A percentile compares a stretch with the other conserved stretches of the same genome.
phyloP scores from a whole-genome alignment of 1,139 yeast genomes.

The Hansenula sp. region DNA sequence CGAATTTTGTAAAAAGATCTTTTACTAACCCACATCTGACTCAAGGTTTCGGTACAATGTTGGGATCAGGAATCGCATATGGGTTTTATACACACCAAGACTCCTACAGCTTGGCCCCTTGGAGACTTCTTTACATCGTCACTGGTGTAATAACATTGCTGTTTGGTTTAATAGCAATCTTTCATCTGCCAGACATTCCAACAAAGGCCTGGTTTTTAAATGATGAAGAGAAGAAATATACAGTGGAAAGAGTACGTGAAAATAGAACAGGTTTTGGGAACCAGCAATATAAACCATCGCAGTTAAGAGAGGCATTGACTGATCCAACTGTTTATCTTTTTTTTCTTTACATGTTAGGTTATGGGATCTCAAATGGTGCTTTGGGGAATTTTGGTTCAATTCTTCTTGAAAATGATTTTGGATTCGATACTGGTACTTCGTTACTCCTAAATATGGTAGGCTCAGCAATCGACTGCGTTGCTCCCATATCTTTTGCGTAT shows the following conservation, averaged over 20 bases:
- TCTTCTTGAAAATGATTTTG: constrained; percentile 31
- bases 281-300: constrained; percentile 47
- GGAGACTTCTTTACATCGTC: constrained; percentile 48
- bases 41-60: constrained; percentile 25
- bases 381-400: constrained; percentile 26
- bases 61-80: constrained; percentile 54
- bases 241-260: constrained; percentile 46
- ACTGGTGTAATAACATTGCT: constrained; percentile 46
- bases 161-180: constrained; percentile 43
- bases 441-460: constrained; percentile 36
- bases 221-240: constrained; percentile 46
- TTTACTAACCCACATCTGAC: too few species aligned
- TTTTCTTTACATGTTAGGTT: constrained; percentile 15
- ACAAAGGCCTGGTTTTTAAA: constrained; percentile 49
- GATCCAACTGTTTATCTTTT: constrained; percentile 41
- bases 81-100: constrained; percentile 53
- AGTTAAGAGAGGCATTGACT: constrained; percentile 40
- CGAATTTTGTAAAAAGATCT: too few species aligned
- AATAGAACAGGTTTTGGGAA: constrained; percentile 56
- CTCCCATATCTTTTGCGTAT: constrained; percentile 7
- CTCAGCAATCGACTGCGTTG: constrained; percentile 18
- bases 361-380: constrained; percentile 34
- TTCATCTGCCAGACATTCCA: constrained; percentile 51
- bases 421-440: constrained; percentile 33
- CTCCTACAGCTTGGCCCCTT: constrained; percentile 34